These are phyloP conservation scores for Hanseniaspora thailandica DNA, from an alignment of 805 yeast genomes.

Conservation along the genomic window DNA sequence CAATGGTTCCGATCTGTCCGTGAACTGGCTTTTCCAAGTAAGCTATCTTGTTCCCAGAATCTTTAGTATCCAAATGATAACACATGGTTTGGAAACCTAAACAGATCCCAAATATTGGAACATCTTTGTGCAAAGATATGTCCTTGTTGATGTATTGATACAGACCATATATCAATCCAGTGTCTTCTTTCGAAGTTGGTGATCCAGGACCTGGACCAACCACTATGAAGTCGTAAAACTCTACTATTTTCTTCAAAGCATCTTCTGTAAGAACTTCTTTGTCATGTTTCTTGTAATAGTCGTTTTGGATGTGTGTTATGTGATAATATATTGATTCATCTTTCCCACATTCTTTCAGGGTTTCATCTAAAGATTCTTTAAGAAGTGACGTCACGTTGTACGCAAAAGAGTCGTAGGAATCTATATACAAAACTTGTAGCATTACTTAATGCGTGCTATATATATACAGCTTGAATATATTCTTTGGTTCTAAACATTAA, in stretches of 20 bases:
- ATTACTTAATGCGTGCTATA: neutral
- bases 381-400: conserved; percentile 46
- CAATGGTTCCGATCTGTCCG: conserved; percentile 64
- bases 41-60: conserved; percentile 32
- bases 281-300: conserved; percentile 21
- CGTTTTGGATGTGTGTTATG: conserved; percentile 47
- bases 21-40: conserved; percentile 56
- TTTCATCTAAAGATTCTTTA: conserved; percentile 38
- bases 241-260: conserved; percentile 27
- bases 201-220: conserved; percentile 98
- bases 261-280: conserved; percentile 29
- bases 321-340: conserved; percentile 26
- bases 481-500: too few relatives aligned
- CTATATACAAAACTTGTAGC: conserved; percentile 37
- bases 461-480: too few relatives aligned
- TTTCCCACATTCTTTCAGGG: conserved; percentile 33
- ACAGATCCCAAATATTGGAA: conserved; percentile 84
- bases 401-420: conserved; percentile 92
- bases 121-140: conserved; percentile 11
- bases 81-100: conserved; percentile 84
- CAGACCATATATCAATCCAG: conserved; percentile 41
- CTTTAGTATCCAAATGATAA: conserved; percentile 37
- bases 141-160: conserved; percentile 13
- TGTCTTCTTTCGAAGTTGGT: conserved; percentile 71
- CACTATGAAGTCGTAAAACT: conserved; percentile 59